Evolutionary conservation across 2,329 filamentous ascomycete species (phyloP).

Genomic region (Penicillium corylophilum): DNA sequence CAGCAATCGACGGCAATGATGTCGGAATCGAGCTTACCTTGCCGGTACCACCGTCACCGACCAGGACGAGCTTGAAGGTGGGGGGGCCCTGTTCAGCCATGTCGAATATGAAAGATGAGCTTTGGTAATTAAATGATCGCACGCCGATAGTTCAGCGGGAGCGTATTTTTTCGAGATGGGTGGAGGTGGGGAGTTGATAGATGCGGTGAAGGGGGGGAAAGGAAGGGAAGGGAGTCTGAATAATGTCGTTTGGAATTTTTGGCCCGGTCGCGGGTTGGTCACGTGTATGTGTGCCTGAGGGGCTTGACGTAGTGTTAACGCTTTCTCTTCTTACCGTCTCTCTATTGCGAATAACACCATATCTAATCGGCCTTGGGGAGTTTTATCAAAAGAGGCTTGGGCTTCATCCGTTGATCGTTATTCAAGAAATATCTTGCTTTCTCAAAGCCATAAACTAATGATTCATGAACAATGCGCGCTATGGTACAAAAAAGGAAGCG

Average conservation of each 20-base stretch:
- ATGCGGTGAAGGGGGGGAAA: constrained; percentile 30
- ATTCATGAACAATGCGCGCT: constrained; percentile 12
- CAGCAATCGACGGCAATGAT: constrained; percentile 4
- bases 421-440: neutral
- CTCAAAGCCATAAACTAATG: constrained; percentile 7
- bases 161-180: neutral
- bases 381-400: neutral
- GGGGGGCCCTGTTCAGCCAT: constrained; percentile 68
- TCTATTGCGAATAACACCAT: neutral
- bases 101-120: constrained; percentile 21
- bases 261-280: constrained; percentile 20
- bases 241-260: constrained; percentile 36
- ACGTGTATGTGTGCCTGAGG: constrained; percentile 22
- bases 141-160: constrained; percentile 18
- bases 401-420: neutral
- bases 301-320: constrained; percentile 25
- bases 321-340: neutral
- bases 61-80: constrained; percentile 99
- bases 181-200: constrained; percentile 23
- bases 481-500: constrained; percentile 2
- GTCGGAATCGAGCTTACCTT: constrained; percentile 66
- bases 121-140: constrained; percentile 14
- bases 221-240: constrained; percentile 23
- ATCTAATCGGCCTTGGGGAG: neutral
- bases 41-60: constrained; percentile 98